These are phyloP conservation scores for Acorus gramineus DNA, from an alignment of 106 monocot species.

Conservation along the genomic window DNA sequence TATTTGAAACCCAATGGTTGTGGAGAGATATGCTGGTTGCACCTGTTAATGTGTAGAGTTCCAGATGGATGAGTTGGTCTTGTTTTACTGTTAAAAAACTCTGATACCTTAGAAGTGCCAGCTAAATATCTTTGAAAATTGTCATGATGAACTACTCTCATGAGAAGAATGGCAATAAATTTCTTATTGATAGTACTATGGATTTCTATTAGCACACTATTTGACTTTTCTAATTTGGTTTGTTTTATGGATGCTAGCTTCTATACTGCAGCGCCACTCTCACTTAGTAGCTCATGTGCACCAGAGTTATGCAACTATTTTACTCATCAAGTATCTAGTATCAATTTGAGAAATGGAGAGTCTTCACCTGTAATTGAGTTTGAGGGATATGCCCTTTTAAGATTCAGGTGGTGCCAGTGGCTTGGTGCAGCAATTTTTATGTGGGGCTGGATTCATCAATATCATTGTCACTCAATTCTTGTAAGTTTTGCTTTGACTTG, in stretches of 20 bases:
- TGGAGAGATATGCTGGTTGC: too few species aligned
- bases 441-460: conserved; percentile 88
- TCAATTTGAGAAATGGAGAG: conserved; percentile 39
- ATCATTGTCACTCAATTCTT: conserved; percentile 77
- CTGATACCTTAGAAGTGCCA: too few species aligned
- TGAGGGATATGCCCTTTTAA: conserved; percentile 29
- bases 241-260: conserved; percentile 27
- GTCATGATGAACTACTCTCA: too few species aligned
- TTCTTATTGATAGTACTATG: too few species aligned
- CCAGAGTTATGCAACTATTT: conserved; percentile 31
- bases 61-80: too few species aligned
- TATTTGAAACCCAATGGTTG: too few species aligned
- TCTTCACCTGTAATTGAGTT: conserved; percentile 32
- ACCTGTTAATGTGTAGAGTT: too few species aligned
- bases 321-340: conserved; percentile 26
- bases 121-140: too few species aligned
- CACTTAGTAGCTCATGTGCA: conserved; percentile 40
- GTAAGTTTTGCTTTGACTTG: conserved; percentile 33
- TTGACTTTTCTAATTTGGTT: conserved; percentile 1
- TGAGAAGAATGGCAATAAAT: too few species aligned
- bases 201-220: neutral
- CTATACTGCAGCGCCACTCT: conserved; percentile 69
- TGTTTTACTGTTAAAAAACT: too few species aligned
- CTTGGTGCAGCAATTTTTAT: conserved; percentile 57
- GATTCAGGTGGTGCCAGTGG: conserved; percentile 67